Percentiles rank a stretch among this genome's conserved stretches.
phyloP scores from a whole-genome alignment of 73 alveolate species.

The Paramecium pentaurelia region DNA sequence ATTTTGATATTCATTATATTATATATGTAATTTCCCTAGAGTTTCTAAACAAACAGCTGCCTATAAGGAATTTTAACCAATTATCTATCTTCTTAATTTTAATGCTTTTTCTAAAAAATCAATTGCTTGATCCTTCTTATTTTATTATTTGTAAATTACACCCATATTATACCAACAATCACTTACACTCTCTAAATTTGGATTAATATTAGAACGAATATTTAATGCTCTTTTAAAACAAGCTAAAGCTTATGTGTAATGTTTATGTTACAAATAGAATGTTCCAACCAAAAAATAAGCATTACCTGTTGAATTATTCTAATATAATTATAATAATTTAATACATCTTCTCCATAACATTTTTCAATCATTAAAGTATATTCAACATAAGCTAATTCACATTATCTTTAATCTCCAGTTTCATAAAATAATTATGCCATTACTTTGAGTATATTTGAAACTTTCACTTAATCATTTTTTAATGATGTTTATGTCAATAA shows the following conservation, averaged over 20 bases:
- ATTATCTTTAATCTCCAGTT: conserved; percentile 35
- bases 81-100: conserved; percentile 7
- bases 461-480: background rate
- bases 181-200: background rate
- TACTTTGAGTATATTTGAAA: background rate
- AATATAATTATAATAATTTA: background rate
- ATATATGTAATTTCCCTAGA: background rate
- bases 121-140: background rate
- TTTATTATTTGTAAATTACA: background rate
- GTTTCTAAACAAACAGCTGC: conserved; percentile 31
- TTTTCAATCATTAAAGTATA: background rate
- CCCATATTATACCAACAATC: conserved; percentile 48
- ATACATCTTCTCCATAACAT: conserved; percentile 30
- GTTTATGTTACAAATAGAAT: conserved; percentile 21
- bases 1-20: background rate
- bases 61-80: background rate
- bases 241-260: conserved; percentile 9
- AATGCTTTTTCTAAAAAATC: conserved; percentile 25
- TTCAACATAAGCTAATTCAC: conserved; percentile 18
- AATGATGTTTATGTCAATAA: background rate
- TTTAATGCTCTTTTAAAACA: conserved; percentile 33
- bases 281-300: conserved; percentile 21
- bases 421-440: conserved; percentile 28
- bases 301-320: conserved; percentile 20
- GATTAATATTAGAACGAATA: background rate